Percentiles rank a stretch among this genome's conserved stretches.
These are phyloP conservation scores for Aspergillus sp. DNA, from an alignment of 2,329 filamentous ascomycete genomes.

Conservation along the genomic window DNA sequence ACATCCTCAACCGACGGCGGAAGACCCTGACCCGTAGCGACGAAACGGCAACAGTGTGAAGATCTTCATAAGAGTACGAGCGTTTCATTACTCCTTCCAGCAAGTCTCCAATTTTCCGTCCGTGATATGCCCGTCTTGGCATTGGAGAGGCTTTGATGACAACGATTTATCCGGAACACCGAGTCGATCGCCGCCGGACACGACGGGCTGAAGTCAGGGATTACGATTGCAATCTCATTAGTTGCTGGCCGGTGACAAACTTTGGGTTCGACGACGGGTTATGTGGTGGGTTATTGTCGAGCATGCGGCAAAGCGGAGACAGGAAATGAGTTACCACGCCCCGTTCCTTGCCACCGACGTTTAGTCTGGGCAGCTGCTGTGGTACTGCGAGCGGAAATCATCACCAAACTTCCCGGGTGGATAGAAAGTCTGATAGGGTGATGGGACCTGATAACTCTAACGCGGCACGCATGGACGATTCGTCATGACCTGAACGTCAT, in stretches of 20 bases:
- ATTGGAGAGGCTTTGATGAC: neutral
- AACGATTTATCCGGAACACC: constrained; percentile 8
- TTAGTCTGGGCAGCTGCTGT: neutral
- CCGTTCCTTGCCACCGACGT: neutral
- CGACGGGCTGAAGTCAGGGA: neutral
- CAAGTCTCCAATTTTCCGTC: neutral
- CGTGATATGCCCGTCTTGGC: constrained; percentile 9
- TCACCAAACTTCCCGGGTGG: too few species aligned
- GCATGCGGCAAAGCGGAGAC: neutral
- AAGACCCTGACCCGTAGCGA: neutral
- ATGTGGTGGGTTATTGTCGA: neutral
- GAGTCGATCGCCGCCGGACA: constrained; percentile 1
- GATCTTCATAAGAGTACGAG: constrained; percentile 11
- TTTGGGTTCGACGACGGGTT: neutral
- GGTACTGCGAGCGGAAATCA: too few species aligned
- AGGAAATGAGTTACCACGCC: neutral
- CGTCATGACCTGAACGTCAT: too few species aligned
- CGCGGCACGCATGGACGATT: too few species aligned
- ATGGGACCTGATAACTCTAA: too few species aligned
- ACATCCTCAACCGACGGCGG: neutral
- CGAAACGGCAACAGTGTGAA: constrained; percentile 4
- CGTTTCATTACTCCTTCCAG: constrained; percentile 7
- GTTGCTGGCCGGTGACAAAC: neutral
- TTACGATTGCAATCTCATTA: neutral
- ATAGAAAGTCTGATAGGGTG: too few species aligned